Evolutionary conservation across 257 asterid species (phyloP).

Genomic region (Gardenia jasminoides): DNA sequence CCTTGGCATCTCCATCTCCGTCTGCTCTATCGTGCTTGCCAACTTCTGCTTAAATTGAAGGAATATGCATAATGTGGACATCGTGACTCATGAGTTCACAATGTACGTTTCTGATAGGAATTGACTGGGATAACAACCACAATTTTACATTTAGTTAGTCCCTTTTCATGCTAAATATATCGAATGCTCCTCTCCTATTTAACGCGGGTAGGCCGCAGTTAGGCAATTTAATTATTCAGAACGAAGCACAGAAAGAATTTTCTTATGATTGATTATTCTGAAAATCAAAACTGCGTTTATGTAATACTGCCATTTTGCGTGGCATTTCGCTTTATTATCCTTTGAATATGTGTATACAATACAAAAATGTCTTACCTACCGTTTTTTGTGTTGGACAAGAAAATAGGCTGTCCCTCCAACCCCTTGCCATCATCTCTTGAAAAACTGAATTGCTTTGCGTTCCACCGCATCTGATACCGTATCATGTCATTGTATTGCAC

Average conservation of each 20-base stretch:
- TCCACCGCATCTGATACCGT: background rate
- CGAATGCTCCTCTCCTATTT: background rate
- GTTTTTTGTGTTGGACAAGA: slow-evolving; percentile 24
- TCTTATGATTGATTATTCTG: slow-evolving; percentile 7
- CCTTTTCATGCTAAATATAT: background rate
- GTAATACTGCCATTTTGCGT: slow-evolving; percentile 21
- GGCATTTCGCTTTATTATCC: slow-evolving; percentile 28
- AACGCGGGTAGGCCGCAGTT: background rate
- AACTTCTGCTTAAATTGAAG: background rate
- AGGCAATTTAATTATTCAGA: background rate
- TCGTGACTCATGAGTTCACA: background rate
- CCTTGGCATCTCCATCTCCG: background rate
- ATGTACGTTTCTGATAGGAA: background rate
- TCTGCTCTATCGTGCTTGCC: background rate
- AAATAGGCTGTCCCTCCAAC: background rate
- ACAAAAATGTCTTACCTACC: slow-evolving; percentile 38
- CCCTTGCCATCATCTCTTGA: background rate
- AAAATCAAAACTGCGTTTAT: slow-evolving; percentile 12
- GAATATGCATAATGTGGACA: background rate
- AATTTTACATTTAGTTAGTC: background rate
- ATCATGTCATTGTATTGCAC: slow-evolving; percentile 1
- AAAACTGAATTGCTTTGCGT: background rate
- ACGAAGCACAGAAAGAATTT: slow-evolving; percentile 10
- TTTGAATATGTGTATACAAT: slow-evolving; percentile 36
- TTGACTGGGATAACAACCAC: no score